Evolutionary conservation across 164 flowering plant species (phyloP).

Genomic region (Vitis riparia): DNA sequence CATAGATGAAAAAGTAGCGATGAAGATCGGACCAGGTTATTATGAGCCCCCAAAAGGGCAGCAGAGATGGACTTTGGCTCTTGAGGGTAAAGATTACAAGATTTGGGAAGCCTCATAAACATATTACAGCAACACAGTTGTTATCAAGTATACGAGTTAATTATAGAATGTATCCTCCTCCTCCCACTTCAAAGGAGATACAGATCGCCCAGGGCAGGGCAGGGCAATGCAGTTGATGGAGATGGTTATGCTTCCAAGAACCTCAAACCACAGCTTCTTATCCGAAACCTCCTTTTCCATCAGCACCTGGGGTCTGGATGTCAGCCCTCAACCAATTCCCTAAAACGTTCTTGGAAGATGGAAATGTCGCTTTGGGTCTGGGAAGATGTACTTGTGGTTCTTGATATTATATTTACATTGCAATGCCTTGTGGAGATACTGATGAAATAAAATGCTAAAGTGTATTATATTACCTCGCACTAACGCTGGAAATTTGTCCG

Average conservation of each 20-base stretch:
- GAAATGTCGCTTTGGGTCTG: too few species aligned
- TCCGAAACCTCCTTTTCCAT: background rate
- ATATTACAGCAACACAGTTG: background rate
- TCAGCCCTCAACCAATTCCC: too few species aligned
- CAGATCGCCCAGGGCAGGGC: too few species aligned
- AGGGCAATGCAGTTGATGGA: too few species aligned
- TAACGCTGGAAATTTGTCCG: background rate
- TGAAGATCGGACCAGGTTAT: slow-evolving; percentile 95
- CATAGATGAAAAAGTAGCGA: slow-evolving; percentile 72
- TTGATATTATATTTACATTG: background rate
- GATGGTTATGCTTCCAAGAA: background rate
- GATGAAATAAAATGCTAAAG: background rate
- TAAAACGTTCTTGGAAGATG: too few species aligned
- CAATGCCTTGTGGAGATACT: background rate
- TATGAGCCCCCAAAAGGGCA: slow-evolving; percentile 71
- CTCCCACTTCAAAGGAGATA: background rate
- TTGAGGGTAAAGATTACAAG: slow-evolving; percentile 87
- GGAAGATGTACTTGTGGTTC: background rate
- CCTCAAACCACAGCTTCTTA: background rate
- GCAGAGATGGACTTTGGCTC: slow-evolving; percentile 52
- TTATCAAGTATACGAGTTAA: background rate
- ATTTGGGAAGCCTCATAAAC: slow-evolving; percentile 77
- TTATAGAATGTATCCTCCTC: background rate
- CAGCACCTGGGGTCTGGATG: too few species aligned
- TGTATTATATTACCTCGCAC: too few species aligned